Conservation (phyloP, 345 rosid species). For the Zanthoxylum bungeanum region DNA sequence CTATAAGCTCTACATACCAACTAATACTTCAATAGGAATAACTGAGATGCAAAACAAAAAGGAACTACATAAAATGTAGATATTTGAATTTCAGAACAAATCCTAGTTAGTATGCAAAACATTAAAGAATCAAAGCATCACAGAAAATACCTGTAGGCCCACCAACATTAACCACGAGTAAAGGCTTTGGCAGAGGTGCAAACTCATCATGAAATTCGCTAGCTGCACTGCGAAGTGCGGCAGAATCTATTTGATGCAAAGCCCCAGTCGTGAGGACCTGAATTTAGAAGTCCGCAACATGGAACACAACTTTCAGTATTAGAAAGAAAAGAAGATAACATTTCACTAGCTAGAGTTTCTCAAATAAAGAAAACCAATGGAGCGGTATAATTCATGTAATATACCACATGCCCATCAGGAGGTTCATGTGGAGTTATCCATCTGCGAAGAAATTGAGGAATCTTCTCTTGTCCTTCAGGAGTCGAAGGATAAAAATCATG, state of each 20-base stretch:
- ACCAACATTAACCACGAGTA: constrained; percentile 88
- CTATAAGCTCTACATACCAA: background rate
- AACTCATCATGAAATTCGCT: constrained; percentile 88
- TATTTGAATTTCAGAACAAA: background rate
- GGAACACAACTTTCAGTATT: constrained; percentile 1
- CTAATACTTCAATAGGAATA: background rate
- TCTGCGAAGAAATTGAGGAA: constrained; percentile 68
- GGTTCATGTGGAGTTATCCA: constrained; percentile 89
- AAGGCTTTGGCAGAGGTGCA: constrained; percentile 85
- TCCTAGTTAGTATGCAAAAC: background rate
- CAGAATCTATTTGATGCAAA: constrained; percentile 81
- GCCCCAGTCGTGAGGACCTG: constrained; percentile 92
- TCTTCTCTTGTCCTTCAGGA: constrained; percentile 66
- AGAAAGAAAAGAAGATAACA: background rate
- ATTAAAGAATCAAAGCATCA: constrained; percentile 10
- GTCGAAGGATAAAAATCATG: constrained; percentile 93
- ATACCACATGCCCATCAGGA: constrained; percentile 73
- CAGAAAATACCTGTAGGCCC: constrained; percentile 70
- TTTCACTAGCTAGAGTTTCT: constrained; percentile 6
- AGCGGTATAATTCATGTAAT: constrained; percentile 13
- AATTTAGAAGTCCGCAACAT: constrained; percentile 13
- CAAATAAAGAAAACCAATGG: background rate
- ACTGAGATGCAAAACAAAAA: background rate
- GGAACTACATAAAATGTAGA: background rate
- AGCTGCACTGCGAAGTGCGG: constrained; percentile 85